phyloP scores from a whole-genome alignment of 768 basidiomycete species.

The Psilocybe cyanescens region DNA sequence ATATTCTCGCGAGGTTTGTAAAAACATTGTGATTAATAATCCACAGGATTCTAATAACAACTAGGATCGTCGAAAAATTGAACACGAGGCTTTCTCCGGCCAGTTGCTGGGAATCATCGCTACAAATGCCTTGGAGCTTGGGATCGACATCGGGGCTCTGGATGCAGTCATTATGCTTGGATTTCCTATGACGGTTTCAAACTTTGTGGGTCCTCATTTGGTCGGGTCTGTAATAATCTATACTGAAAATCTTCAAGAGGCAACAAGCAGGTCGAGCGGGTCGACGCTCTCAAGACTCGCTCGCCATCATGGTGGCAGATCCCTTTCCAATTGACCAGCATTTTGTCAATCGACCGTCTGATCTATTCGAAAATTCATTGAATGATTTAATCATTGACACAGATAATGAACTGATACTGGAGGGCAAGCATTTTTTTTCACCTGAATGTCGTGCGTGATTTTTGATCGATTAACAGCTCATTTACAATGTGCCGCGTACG shows the following conservation, averaged over 20 bases:
- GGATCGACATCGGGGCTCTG: conserved; percentile 88
- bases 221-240: not conserved
- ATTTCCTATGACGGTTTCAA: conserved; percentile 80
- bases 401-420: conserved; percentile 73
- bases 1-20: conserved; percentile 68
- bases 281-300: conserved; percentile 76
- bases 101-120: conserved; percentile 84
- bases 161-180: conserved; percentile 91
- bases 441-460: not conserved
- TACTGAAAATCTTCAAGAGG: conserved; percentile 45
- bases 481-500: conserved; percentile 85
- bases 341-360: conserved; percentile 69
- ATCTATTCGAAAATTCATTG: conserved; percentile 65
- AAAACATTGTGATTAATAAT: not conserved
- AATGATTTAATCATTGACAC: conserved; percentile 74
- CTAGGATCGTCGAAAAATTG: conserved; percentile 83
- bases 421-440: conserved; percentile 40
- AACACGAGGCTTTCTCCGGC: conserved; percentile 86
- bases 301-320: conserved; percentile 76
- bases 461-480: conserved; percentile 51
- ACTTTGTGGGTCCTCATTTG: conserved; percentile 58
- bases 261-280: conserved; percentile 93
- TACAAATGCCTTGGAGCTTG: conserved; percentile 89
- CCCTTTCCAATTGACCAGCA: conserved; percentile 73
- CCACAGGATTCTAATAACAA: not conserved